phyloP scores from a whole-genome alignment of 1,284 basidiomycete species.

The Ustilago xerochloae region DNA sequence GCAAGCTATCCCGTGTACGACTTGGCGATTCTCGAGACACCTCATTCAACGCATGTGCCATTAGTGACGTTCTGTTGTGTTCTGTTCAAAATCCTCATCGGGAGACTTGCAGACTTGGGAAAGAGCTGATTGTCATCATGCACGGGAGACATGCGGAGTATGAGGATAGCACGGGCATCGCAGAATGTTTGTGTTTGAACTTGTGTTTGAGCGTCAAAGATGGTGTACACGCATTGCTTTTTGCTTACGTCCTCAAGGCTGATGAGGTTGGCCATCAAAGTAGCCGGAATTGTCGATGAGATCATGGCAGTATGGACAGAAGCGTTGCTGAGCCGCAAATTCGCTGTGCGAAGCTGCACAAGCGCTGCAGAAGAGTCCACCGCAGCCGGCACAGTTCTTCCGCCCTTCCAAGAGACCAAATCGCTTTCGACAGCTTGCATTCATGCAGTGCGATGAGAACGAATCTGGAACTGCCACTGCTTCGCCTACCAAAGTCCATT shows the following conservation, averaged over 20 bases:
- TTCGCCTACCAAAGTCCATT: conserved; percentile 61
- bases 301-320: conserved; percentile 40
- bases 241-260: neutral
- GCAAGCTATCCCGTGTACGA: too few species aligned
- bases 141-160: too few species aligned
- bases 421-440: conserved; percentile 38
- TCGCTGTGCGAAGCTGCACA: conserved; percentile 40
- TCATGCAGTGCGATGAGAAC: conserved; percentile 46
- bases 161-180: too few species aligned
- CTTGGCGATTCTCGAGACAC: too few species aligned
- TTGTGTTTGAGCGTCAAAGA: neutral
- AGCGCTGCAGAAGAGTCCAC: conserved; percentile 52
- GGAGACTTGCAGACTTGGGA: too few species aligned
- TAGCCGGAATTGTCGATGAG: conserved; percentile 29
- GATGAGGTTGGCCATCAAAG: conserved; percentile 10
- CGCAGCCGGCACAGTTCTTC: conserved; percentile 54
- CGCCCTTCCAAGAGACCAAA: conserved; percentile 59
- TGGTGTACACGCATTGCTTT: neutral
- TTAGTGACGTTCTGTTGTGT: too few species aligned
- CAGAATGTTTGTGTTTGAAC: too few species aligned
- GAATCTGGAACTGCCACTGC: conserved; percentile 52
- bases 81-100: too few species aligned
- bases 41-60: too few species aligned
- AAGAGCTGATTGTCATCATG: too few species aligned
- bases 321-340: conserved; percentile 22